Conservation (phyloP, 345 rosid species). For the Eucalyptus sideroxylon region DNA sequence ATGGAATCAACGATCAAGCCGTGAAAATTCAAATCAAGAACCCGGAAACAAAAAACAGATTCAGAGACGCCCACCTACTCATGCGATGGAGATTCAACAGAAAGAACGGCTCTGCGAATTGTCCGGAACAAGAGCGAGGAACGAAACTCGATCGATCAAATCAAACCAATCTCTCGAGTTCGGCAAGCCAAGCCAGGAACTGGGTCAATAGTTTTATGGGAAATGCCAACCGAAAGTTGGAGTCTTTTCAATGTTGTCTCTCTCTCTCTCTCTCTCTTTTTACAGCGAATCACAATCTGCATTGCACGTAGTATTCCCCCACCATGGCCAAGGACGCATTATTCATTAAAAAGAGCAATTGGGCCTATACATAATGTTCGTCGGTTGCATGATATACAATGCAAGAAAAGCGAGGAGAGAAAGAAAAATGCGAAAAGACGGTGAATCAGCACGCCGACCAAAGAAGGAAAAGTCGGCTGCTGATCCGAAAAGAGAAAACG, state of each 20-base stretch:
- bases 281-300: neutral
- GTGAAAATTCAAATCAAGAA: neutral
- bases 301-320: conserved; percentile 28
- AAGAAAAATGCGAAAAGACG: neutral
- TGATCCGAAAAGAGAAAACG: conserved; percentile 2
- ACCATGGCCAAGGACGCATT: neutral
- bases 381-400: neutral
- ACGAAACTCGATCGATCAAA: neutral
- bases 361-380: neutral
- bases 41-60: neutral
- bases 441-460: conserved; percentile 19
- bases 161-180: neutral
- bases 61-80: conserved; percentile 3
- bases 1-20: neutral
- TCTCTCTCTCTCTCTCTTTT: neutral
- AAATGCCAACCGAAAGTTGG: neutral
- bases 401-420: neutral
- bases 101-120: neutral
- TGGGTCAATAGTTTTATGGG: neutral
- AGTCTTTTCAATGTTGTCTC: neutral
- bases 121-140: neutral
- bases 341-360: neutral
- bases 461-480: conserved; percentile 32
- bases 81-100: neutral
- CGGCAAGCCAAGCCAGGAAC: neutral